phyloP scores from a whole-genome alignment of 1,284 basidiomycete genomes.

The Caloboletus firmus region DNA sequence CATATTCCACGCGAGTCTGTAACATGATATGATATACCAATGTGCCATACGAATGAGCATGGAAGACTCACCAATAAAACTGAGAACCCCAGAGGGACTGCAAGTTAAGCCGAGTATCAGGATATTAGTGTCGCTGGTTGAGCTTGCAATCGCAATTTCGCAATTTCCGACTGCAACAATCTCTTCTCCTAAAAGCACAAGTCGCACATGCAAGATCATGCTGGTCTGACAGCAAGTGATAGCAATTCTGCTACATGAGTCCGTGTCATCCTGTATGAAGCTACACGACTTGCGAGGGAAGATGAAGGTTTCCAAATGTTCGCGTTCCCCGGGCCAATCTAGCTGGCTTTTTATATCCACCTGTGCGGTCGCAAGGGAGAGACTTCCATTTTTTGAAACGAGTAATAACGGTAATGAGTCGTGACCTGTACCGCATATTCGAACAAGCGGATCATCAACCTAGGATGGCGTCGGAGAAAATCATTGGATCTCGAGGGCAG shows the following conservation, averaged over 20 bases:
- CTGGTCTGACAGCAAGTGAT: conserved; percentile 23
- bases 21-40: conserved; percentile 7
- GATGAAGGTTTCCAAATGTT: conserved; percentile 45
- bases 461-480: conserved; percentile 33
- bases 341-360: conserved; percentile 42
- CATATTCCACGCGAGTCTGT: conserved; percentile 29
- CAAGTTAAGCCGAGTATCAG: conserved; percentile 24
- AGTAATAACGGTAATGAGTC: conserved; percentile 44
- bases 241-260: conserved; percentile 4
- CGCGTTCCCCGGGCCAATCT: conserved; percentile 29
- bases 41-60: not conserved
- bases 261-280: conserved; percentile 41
- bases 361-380: conserved; percentile 47
- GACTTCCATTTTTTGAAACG: conserved; percentile 45
- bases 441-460: conserved; percentile 46
- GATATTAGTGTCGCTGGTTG: not conserved
- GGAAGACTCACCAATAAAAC: conserved; percentile 30
- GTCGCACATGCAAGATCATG: conserved; percentile 20
- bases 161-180: conserved; percentile 19
- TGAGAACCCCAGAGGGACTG: conserved; percentile 30
- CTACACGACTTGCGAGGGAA: conserved; percentile 44
- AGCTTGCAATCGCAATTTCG: conserved; percentile 22
- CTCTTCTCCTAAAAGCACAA: conserved; percentile 24
- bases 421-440: conserved; percentile 47
- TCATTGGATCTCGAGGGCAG: conserved; percentile 3